Conservation (phyloP, 164 flowering plant genomes). For the Nymphaea colorata region DNA sequence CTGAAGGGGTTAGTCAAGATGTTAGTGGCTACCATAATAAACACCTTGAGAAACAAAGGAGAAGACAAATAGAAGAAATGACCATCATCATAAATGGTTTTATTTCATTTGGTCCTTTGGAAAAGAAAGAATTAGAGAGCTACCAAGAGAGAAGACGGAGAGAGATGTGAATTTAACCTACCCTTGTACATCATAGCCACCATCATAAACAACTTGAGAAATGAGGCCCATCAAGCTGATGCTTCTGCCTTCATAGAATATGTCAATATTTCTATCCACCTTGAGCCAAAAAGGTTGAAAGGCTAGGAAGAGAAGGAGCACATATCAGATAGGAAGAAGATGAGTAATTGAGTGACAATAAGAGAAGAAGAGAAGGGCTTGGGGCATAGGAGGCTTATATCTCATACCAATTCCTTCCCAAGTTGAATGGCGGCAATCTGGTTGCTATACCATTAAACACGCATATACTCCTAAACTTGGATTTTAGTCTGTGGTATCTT, state of each 20-base stretch:
- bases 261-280: constrained; percentile 42
- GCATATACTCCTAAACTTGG: constrained; percentile 68
- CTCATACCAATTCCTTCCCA: constrained; percentile 61
- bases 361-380: not conserved
- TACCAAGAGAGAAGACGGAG: not conserved
- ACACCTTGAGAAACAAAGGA: too few species aligned
- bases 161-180: constrained; percentile 2
- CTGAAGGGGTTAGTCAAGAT: too few species aligned
- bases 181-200: constrained; percentile 82
- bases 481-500: constrained; percentile 8
- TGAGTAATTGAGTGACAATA: not conserved
- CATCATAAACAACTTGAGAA: constrained; percentile 73
- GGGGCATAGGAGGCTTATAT: constrained; percentile 2
- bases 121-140: not conserved
- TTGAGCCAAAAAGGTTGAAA: not conserved
- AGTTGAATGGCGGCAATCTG: constrained; percentile 75
- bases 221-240: constrained; percentile 70
- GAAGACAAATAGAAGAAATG: too few species aligned
- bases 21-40: too few species aligned
- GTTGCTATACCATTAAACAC: constrained; percentile 79
- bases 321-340: not conserved
- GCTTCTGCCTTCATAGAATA: constrained; percentile 77
- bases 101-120: too few species aligned
- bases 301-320: not conserved
- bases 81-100: too few species aligned